These are phyloP conservation scores for Salvia hispanica DNA, from an alignment of 257 asterid species.

Conservation along the genomic window DNA sequence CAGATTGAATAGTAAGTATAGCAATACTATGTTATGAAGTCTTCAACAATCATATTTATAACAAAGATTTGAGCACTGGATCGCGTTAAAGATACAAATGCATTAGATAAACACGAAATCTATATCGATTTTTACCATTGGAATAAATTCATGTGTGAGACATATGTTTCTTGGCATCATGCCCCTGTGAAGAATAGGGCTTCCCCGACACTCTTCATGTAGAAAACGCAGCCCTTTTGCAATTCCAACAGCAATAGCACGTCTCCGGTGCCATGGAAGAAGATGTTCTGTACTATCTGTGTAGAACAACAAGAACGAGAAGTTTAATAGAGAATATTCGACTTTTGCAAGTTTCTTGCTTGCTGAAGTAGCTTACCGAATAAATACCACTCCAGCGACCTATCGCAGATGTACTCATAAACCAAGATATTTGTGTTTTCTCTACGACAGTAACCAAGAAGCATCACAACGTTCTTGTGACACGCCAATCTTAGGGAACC, in stretches of 20 bases:
- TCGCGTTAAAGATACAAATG: neutral
- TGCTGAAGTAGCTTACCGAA: slow-evolving; percentile 67
- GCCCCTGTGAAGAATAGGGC: slow-evolving; percentile 66
- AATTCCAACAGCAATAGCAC: slow-evolving; percentile 67
- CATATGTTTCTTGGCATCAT: slow-evolving; percentile 66
- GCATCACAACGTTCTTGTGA: slow-evolving; percentile 67
- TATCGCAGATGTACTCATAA: slow-evolving; percentile 60
- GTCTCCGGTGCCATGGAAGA: slow-evolving; percentile 68
- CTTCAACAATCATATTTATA: no score
- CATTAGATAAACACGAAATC: neutral
- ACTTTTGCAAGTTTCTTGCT: neutral
- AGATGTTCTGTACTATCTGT: slow-evolving; percentile 43
- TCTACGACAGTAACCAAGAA: slow-evolving; percentile 63
- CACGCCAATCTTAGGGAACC: slow-evolving; percentile 49
- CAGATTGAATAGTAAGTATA: slow-evolving; percentile 7
- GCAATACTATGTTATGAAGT: no score
- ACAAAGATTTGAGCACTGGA: neutral
- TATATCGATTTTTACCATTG: slow-evolving; percentile 50
- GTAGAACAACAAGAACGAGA: slow-evolving; percentile 12
- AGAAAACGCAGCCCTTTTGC: slow-evolving; percentile 75
- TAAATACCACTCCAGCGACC: slow-evolving; percentile 75
- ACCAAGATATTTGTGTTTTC: slow-evolving; percentile 56
- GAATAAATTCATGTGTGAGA: slow-evolving; percentile 59
- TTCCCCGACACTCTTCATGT: slow-evolving; percentile 74
- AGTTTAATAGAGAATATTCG: neutral